Conservation (phyloP, 1,284 basidiomycete species). For the Caloboletus inedulis region DNA sequence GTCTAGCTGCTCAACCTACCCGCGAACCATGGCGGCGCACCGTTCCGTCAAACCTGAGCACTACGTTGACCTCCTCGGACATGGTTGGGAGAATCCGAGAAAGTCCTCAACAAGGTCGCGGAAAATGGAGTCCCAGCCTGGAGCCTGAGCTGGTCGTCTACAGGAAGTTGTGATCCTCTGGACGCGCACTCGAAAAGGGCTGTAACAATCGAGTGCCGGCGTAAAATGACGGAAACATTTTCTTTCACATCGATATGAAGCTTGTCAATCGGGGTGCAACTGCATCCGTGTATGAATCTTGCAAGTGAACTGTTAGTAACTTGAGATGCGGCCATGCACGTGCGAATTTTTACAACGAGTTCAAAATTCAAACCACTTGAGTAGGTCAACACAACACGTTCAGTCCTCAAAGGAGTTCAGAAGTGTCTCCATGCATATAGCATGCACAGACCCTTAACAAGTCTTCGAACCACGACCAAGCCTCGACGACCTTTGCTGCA, state of each 20-base stretch:
- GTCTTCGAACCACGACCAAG: constrained; percentile 15
- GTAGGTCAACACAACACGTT: neutral
- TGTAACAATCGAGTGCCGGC: neutral
- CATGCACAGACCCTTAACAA: constrained; percentile 29
- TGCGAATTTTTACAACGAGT: constrained; percentile 22
- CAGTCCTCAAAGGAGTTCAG: neutral
- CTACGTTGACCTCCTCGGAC: constrained; percentile 53
- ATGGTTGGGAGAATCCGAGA: constrained; percentile 55
- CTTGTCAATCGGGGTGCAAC: neutral
- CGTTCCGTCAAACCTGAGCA: constrained; percentile 57
- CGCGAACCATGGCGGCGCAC: constrained; percentile 54
- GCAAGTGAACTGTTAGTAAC: too few relatives aligned
- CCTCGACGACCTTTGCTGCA: constrained; percentile 9
- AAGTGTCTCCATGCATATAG: constrained; percentile 10
- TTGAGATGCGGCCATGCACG: constrained; percentile 13
- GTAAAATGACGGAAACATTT: neutral
- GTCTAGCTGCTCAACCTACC: constrained; percentile 53
- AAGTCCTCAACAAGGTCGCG: constrained; percentile 51
- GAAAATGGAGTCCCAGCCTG: constrained; percentile 36
- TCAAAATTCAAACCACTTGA: too few relatives aligned
- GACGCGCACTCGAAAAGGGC: neutral
- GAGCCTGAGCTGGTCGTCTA: too few relatives aligned
- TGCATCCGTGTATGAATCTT: neutral
- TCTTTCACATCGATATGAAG: neutral
- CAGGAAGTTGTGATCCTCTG: constrained; percentile 11